phyloP scores from a whole-genome alignment of 2,329 filamentous ascomycete genomes.

The Aspergillus aculeatinus region DNA sequence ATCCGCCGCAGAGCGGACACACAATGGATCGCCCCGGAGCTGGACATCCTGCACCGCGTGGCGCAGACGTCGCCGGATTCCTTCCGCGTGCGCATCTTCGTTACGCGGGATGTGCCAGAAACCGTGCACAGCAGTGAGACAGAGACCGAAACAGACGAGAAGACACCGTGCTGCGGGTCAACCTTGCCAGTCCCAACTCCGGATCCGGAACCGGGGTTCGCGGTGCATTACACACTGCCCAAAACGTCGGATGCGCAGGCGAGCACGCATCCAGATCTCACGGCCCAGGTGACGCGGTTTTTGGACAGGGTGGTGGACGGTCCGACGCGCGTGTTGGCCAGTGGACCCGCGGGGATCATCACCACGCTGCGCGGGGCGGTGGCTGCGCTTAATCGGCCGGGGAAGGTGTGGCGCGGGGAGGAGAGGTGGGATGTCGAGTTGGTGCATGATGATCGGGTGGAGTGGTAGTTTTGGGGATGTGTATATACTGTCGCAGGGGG shows the following conservation, averaged over 20 bases:
- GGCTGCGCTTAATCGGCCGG: constrained; percentile 49
- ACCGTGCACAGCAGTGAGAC: neutral
- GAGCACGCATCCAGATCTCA: constrained; percentile 29
- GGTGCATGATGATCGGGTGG: constrained; percentile 60
- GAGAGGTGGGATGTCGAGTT: constrained; percentile 57
- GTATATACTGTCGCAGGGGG: too few relatives aligned
- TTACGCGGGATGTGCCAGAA: constrained; percentile 53
- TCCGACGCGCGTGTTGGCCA: constrained; percentile 58
- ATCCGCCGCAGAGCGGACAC: constrained; percentile 56
- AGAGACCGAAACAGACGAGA: neutral
- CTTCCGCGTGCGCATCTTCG: constrained; percentile 57
- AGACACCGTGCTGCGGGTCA: neutral
- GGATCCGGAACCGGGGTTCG: constrained; percentile 5
- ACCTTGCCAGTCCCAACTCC: too few relatives aligned
- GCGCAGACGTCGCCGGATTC: constrained; percentile 36
- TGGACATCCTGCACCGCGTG: constrained; percentile 48
- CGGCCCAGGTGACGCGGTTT: constrained; percentile 50
- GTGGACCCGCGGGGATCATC: constrained; percentile 59
- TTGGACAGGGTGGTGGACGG: constrained; percentile 49
- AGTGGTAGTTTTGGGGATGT: constrained; percentile 13
- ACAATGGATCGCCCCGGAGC: constrained; percentile 59
- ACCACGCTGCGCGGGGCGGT: constrained; percentile 41
- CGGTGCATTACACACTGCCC: constrained; percentile 13
- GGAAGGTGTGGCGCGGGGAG: constrained; percentile 59
- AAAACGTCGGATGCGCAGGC: neutral